Base-by-base conservation (phyloP, 495 filamentous ascomycete genomes). In the Echria macrotheca region DNA sequence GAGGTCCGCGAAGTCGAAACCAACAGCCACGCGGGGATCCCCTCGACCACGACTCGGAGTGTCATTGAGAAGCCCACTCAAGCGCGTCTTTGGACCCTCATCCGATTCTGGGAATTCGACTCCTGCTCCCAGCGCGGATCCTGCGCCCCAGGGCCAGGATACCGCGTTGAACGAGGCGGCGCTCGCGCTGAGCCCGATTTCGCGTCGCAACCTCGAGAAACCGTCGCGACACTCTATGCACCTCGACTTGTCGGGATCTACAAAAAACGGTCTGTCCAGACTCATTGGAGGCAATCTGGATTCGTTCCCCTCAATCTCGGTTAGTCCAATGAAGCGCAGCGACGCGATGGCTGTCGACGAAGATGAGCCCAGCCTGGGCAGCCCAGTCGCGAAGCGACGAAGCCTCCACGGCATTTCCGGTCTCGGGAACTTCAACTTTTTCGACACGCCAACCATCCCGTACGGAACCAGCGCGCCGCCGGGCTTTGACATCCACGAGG, bases 281-380 rank as follows among this genome's bases (percentile, higher is more conserved):
- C 63, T 76, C 32, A 50, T 69, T 19, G 73, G 75, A 25, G 53
- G 51, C 4, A 63, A 54, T 14, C 63, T 32, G 44, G 68, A 69
- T 8, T 28, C 65, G 1, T 44, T 70, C 10, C 69, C 75, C 25
- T 69, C 82, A 12, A 65, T 75, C 15, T 81, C 85, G 38, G 82
- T 85, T 23, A 96, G 91, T 61, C 93, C 93, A 0, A 69, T 98
- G 36, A 97, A 97, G 69, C 81, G 94, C 40, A 94, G 82, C 57
- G 93, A 98, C 65, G 84, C 86, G 5, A 84, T 95, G 86, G 86
- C 87, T 58, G 65, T 94, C 11, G 91, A 94, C 53, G n/a, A n/a
- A n/a, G 82, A 85, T 41, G 69, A 31, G 28, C 7, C 81, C 12
- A 80, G 74, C 49, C 71, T 84, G n/a, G 87, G 84, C 28, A 95